These are phyloP conservation scores for Durusdinium trenchii DNA, from an alignment of 73 alveolate species.

Conservation along the genomic window DNA sequence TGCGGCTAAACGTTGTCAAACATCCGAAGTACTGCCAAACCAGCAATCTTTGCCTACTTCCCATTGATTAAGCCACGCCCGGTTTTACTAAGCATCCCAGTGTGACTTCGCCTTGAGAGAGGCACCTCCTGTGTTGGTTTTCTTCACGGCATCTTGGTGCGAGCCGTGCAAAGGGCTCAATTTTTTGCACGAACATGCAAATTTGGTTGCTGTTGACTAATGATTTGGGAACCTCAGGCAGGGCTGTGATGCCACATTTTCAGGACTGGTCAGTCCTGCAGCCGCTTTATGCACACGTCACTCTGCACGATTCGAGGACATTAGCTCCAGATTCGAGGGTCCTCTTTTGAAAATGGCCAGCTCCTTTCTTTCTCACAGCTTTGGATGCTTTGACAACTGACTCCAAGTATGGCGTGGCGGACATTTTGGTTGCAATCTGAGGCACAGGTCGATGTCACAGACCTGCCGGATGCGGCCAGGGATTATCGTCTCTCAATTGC, in stretches of 20 bases:
- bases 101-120: neutral
- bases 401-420: no score
- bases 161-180: constrained; percentile 33
- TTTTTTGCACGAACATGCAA: neutral
- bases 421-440: neutral
- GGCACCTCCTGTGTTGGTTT: constrained; percentile 66
- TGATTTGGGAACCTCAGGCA: neutral
- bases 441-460: constrained; percentile 69
- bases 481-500: constrained; percentile 20
- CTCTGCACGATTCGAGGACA: neutral
- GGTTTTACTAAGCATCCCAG: no score
- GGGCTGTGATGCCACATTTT: constrained; percentile 12
- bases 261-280: neutral
- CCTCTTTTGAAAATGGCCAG: constrained; percentile 39
- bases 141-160: constrained; percentile 83
- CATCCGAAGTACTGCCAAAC: no score
- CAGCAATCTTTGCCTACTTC: no score
- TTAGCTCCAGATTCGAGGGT: constrained; percentile 58
- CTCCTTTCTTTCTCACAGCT: neutral
- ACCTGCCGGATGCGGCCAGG: constrained; percentile 66
- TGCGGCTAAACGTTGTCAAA: no score
- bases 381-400: no score
- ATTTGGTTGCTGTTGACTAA: neutral
- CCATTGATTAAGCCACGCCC: no score
- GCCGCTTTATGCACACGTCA: neutral